Base-by-base conservation (phyloP, 768 basidiomycete species). In the Pleurotus cornucopiae region DNA sequence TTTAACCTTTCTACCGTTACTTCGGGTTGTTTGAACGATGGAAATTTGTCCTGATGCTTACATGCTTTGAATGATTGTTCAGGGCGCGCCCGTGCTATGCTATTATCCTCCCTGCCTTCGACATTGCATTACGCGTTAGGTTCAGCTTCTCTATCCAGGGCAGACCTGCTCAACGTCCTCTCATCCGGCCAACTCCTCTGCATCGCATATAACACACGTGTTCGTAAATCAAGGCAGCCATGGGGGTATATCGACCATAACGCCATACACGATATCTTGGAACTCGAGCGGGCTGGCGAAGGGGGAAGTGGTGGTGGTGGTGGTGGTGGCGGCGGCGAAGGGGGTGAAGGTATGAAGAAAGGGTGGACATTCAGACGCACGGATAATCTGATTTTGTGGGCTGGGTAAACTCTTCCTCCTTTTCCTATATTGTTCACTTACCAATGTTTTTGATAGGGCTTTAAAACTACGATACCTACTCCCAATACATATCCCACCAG, bases 211-310 rank as follows among this genome's bases (percentile, higher is more conserved):
- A 96, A 95, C 67, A 69, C 80, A 9, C 87, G 83, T 25, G 88
- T 95, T 0, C 82, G 94, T 21, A 81, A 83, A 57, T 93, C 91
- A 6, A 83, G 82, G 46, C 83, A 88, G 60, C 90, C 91, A 0
- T 96, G 92, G 91, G 94, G 93, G 0, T 95, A 86, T 69, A 87
- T 95, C 56, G 88, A 80, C 58, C 71, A 77, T 44, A 84, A 88
- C 56, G 81, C 84, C 2, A 83, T 96, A 14, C 94, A 95, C 63
- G 90, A 92, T 63, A 84, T 95, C 46, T 68, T 84, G 16, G 74
- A 79, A 2, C 79, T 91, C 13, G 89, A 91, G 65, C 72, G 70
- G 54, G 76, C 77, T 0, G 69, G 63, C 11, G 64, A 66, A 16
- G 66, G 67, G 6, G 30, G 9, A 34, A 34, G 30, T 34, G 30